Percentiles rank a stretch among this genome's conserved stretches.
Conservation (phyloP, 257 asterid species). For the Solanum chaucha region DNA sequence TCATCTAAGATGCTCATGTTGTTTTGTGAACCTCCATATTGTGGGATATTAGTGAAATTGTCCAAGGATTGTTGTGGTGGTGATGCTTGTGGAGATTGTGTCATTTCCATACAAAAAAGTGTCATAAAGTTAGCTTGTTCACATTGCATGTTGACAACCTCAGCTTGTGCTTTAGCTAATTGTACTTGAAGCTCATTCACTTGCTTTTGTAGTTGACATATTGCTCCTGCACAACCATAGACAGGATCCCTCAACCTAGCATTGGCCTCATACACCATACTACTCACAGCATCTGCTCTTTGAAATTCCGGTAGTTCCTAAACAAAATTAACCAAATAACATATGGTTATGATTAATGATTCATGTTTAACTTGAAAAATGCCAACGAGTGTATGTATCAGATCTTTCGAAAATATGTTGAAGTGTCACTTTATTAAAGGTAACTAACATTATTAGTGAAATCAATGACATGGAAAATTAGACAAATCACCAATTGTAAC, state of each 20-base stretch:
- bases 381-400: background rate
- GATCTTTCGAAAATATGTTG: background rate
- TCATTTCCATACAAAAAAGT: slow-evolving; percentile 39
- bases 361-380: background rate
- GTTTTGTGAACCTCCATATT: background rate
- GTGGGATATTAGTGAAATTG: slow-evolving; percentile 1
- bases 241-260: slow-evolving; percentile 73
- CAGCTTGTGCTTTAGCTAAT: slow-evolving; percentile 58
- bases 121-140: slow-evolving; percentile 63
- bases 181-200: slow-evolving; percentile 59
- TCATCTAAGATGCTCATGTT: slow-evolving; percentile 25
- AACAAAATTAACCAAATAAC: background rate
- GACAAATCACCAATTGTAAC: background rate
- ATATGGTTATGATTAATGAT: background rate
- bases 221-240: slow-evolving; percentile 72
- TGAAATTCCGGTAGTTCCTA: slow-evolving; percentile 66
- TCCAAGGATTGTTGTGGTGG: slow-evolving; percentile 22
- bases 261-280: slow-evolving; percentile 83
- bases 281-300: slow-evolving; percentile 68
- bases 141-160: slow-evolving; percentile 52
- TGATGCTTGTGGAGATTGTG: background rate
- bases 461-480: background rate
- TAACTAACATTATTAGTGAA: background rate
- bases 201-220: slow-evolving; percentile 66
- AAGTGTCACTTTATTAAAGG: background rate